Evolutionary conservation across 805 yeast species (phyloP).

Genomic region (Candida nonsorbophila): DNA sequence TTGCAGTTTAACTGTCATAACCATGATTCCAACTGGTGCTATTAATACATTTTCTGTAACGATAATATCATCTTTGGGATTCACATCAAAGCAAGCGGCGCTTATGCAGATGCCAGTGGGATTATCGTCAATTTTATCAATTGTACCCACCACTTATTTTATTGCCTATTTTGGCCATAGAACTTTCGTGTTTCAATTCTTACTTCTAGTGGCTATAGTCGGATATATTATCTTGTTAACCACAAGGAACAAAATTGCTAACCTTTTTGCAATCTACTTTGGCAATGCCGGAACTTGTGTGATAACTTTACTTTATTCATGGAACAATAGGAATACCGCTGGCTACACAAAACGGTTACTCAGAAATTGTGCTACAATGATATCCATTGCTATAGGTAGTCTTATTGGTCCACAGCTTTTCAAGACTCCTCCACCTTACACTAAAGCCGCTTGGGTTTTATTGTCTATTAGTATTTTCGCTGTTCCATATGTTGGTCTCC

Average conservation of each 20-base stretch:
- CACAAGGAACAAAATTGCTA: constrained; percentile 35
- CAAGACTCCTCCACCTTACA: constrained; percentile 50
- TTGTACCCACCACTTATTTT: constrained; percentile 25
- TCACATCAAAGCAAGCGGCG: constrained; percentile 38
- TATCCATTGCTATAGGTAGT: constrained; percentile 65
- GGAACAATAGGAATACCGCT: constrained; percentile 62
- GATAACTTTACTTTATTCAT: constrained; percentile 53
- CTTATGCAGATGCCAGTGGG: constrained; percentile 57
- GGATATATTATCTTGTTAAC: constrained; percentile 40
- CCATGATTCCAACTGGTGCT: constrained; percentile 48
- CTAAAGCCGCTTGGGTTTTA: constrained; percentile 53
- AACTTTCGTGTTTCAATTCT: constrained; percentile 20
- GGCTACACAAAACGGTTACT: constrained; percentile 73
- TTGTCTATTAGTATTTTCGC: constrained; percentile 46
- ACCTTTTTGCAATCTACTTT: constrained; percentile 44
- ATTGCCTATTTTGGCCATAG: constrained; percentile 18
- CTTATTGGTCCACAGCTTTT: constrained; percentile 68
- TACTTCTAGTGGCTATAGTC: constrained; percentile 28
- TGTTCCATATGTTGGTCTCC: constrained; percentile 36
- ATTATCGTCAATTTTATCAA: constrained; percentile 35
- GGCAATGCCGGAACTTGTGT: constrained; percentile 53
- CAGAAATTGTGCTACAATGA: constrained; percentile 51
- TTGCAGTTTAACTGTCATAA: constrained; percentile 37
- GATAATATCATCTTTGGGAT: constrained; percentile 49
- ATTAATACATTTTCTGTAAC: constrained; percentile 50